Conservation (phyloP, 805 yeast genomes). For the Yarrowia divulgata region DNA sequence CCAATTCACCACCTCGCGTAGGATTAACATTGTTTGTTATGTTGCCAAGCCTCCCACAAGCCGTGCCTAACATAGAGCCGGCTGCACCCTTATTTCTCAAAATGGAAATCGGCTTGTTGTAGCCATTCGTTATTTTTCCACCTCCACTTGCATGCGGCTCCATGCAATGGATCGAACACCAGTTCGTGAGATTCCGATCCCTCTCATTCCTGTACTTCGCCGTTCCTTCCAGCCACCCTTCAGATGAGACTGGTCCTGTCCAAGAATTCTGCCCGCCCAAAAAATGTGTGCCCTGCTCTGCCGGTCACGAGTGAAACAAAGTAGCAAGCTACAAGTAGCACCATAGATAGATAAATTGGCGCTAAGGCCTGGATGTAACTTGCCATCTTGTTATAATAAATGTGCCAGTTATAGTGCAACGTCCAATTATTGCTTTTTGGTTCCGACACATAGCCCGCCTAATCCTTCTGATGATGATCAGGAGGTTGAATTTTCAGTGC, state of each 20-base stretch:
- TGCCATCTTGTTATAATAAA: background rate
- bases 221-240: background rate
- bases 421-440: background rate
- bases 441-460: too few relatives aligned
- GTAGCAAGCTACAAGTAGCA: background rate
- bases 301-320: background rate
- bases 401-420: background rate
- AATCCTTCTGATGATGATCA: too few relatives aligned
- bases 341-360: background rate
- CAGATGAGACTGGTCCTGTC: background rate
- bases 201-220: background rate
- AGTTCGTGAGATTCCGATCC: background rate
- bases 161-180: conserved; percentile 17
- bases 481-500: too few relatives aligned
- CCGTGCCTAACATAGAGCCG: conserved; percentile 12
- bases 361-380: background rate
- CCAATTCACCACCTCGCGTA: background rate
- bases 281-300: too few relatives aligned
- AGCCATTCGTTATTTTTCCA: background rate
- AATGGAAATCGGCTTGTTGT: background rate
- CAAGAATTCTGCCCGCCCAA: too few relatives aligned
- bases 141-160: background rate
- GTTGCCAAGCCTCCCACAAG: background rate
- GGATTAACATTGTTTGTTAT: background rate
- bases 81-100: conserved; percentile 7